These are phyloP conservation scores for Agaricus bisporus DNA, from an alignment of 768 basidiomycete genomes.

Conservation along the genomic window DNA sequence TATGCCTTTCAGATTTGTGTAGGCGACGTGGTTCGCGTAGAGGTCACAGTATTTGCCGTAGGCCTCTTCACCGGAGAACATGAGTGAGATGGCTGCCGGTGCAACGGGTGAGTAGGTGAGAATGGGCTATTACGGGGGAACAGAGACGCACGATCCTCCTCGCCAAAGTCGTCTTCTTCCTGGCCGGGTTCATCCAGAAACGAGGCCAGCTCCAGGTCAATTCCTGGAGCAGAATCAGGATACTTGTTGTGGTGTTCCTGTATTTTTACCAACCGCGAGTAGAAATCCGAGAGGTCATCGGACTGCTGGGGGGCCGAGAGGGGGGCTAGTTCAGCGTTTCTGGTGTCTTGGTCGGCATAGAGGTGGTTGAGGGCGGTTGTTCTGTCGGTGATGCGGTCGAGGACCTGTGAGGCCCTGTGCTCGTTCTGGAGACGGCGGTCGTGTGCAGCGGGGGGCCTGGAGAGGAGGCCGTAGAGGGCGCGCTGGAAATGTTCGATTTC, in stretches of 20 bases:
- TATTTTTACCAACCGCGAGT: conserved; percentile 90
- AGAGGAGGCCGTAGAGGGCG: conserved; percentile 79
- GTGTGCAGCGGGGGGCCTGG: conserved; percentile 56
- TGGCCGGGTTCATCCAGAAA: conserved; percentile 74
- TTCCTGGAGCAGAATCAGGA: conserved; percentile 78
- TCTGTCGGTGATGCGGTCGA: conserved; percentile 75
- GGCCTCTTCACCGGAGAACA: conserved; percentile 95
- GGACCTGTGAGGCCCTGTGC: conserved; percentile 87
- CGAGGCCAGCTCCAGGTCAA: conserved; percentile 78
- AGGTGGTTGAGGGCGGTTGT: conserved; percentile 57
- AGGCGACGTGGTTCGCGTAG: conserved; percentile 81
- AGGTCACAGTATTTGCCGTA: conserved; percentile 95
- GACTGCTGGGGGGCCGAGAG: conserved; percentile 54
- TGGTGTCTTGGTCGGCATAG: conserved; percentile 72
- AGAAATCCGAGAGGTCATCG: conserved; percentile 88
- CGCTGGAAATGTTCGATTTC: conserved; percentile 91
- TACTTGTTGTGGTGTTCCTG: conserved; percentile 96
- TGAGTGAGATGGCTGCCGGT: conserved; percentile 59
- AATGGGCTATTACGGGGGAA: background rate
- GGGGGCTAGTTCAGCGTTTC: conserved; percentile 60
- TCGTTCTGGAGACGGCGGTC: conserved; percentile 67
- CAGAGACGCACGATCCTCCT: conserved; percentile 74
- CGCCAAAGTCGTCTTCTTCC: conserved; percentile 72
- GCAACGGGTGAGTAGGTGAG: background rate
- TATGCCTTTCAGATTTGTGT: conserved; percentile 84